Evolutionary conservation across 2,329 filamentous ascomycete species (phyloP), one percentile per base, ranked within the genome.

Genomic region (Scedosporium dehoogii): DNA sequence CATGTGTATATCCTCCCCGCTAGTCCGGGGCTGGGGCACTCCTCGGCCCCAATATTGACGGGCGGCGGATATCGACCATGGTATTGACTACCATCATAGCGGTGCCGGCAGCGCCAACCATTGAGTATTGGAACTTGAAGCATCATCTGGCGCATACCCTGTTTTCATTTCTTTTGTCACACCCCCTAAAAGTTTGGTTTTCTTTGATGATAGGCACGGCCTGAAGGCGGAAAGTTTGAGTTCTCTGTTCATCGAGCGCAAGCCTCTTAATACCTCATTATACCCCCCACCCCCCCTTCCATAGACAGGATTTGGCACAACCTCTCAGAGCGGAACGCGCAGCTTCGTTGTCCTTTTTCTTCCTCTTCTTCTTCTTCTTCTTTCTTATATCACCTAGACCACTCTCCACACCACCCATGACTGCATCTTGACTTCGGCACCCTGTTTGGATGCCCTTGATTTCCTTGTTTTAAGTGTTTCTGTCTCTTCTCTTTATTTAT

Each of bases 401-500:
- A 27, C 51, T 55, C 51, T 55, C 51, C 51, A 55, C 51, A 55
- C 51, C 51, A 55, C 51, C 21, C 51, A 55, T 27, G 51, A 14
- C 18, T 55, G 23, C 21, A 55, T 14, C 33, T 38, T 38, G 33
- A 14, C 3, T 55, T 27, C 21, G 51, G 51, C 21, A 55, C 51
- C 33, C 16, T 23, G 21, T 55, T 55, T 55, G 29, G 23, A 14
- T 55, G 16, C 44, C n/a, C 44, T 21, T 46, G 16, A 6, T 21
- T 46, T 46, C 44, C 44, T 23, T 23, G n/a, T n/a, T 55, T 55
- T 27, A 23, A 55, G 18, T 27, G 23, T 14, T 9, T 23, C 38
- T 59, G n/a, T 55, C 46, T 46, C 53, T 53, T 58, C 53, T n/a
- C 58, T 10, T 38, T 33, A 38, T 33, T 61, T 61, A 46, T 29